Conservation (phyloP, 2,329 filamentous ascomycete species). For the Endothia cerciana region DNA sequence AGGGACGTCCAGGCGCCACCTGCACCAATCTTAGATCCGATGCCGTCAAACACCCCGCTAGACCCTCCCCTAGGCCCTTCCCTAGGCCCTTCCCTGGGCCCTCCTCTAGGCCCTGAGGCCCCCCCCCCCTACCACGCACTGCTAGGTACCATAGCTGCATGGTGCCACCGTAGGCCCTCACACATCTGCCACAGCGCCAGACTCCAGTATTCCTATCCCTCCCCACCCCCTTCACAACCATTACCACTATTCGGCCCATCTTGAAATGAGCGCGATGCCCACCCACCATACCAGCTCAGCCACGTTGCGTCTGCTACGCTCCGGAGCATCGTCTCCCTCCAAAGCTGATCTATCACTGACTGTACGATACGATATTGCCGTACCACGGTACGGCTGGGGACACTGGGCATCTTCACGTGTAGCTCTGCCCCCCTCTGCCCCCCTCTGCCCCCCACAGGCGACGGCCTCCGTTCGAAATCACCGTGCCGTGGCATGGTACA, state of each 20-base stretch:
- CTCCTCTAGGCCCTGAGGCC: background rate
- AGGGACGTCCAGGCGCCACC: background rate
- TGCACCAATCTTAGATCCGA: background rate
- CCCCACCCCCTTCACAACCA: background rate
- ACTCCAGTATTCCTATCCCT: no score
- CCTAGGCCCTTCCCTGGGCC: background rate
- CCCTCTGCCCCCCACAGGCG: background rate
- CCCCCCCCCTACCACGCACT: background rate
- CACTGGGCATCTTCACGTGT: background rate
- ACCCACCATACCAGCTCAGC: background rate
- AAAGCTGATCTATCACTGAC: background rate
- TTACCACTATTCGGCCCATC: slow-evolving; percentile 1
- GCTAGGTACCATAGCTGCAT: background rate
- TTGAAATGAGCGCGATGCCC: background rate
- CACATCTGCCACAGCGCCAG: background rate
- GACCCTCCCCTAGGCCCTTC: no score
- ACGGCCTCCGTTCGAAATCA: background rate
- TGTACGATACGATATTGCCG: background rate
- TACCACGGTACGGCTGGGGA: background rate
- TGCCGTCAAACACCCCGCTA: no score
- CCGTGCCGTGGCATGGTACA: no score
- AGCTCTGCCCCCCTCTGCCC: background rate
- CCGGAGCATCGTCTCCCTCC: slow-evolving; percentile 3
- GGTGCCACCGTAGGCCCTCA: background rate
- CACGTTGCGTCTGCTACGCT: background rate